Evolutionary conservation across 2,329 filamentous ascomycete genomes (phyloP), one percentile per base, ranked within the genome.

Genomic region (Coniochaeta prunicola): DNA sequence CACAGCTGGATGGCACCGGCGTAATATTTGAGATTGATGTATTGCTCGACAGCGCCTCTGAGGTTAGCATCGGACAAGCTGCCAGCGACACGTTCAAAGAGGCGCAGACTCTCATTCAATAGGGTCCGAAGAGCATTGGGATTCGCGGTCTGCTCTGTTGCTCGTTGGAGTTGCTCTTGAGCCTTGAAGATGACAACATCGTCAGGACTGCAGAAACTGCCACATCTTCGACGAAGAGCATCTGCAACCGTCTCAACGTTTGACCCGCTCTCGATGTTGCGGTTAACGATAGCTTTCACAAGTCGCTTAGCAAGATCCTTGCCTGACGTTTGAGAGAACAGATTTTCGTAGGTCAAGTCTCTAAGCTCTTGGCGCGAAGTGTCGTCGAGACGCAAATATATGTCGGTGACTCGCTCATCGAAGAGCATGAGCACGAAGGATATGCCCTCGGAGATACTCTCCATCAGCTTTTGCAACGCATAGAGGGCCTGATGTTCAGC

Each of bases 151-250:
- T 90, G 85, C 70, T 97, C 92, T 2, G 87, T 86, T 1, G 93
- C 93, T 65, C 91, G 85, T 78, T 96, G 96, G 57, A 97, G 78
- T 67, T 93, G 90, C 73, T 99, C 94, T 70, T 97, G 93, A 0
- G 94, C 94, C 74, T 96, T 97, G 85, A 99, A 99, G 65, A 97
- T 93, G 63, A 97, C 87, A 1, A 97, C 94, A 75, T 99, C 94
- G 64, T 99, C 93, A 0, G 93, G 87, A 68, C 92, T 97, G 73
- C 94, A 99, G 81, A 99, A 99, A 74, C 90, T 97, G 62, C 94
- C 96, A 66, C 94, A 99, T 66, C 92, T 85, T 66, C 94, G 83
- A 53, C 94, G 85, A 56, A 99, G 77, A n/a, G 92, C 91, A 73
- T 99, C 94, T 0, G 94, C 93, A 26, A 99, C 92, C 0, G 92